Conservation (phyloP, 1,139 yeast species). For the Blastobotrys serpentis region DNA sequence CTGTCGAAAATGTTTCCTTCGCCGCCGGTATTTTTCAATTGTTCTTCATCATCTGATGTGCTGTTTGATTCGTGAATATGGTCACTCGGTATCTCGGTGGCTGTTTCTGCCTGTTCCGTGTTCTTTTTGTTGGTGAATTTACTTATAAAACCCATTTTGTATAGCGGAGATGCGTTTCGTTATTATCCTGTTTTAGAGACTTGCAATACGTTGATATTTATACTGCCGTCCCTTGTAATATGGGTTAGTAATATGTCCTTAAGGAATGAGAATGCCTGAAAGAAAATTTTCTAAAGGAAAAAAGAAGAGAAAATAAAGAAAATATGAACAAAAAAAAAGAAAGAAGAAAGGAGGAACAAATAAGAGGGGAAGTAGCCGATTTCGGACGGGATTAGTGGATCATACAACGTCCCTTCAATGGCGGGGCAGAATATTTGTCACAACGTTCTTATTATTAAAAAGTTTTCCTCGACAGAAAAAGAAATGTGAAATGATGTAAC, state of each 20-base stretch:
- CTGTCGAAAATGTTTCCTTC: slow-evolving; percentile 4
- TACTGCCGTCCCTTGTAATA: too few species aligned
- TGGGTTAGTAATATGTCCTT: too few species aligned
- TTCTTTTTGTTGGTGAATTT: neutral
- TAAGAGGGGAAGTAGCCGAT: neutral
- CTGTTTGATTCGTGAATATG: neutral
- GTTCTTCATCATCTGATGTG: neutral
- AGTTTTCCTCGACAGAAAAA: neutral
- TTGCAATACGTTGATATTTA: too few species aligned
- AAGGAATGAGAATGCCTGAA: too few species aligned
- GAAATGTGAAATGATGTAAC: neutral
- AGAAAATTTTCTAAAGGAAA: neutral
- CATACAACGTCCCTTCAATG: neutral
- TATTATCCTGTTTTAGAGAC: too few species aligned
- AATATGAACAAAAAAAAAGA: too few species aligned
- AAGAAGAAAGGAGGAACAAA: neutral
- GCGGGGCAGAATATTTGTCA: neutral
- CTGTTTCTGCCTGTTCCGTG: neutral
- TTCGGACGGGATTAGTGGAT: neutral
- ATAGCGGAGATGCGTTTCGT: too few species aligned
- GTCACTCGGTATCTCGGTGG: too few species aligned
- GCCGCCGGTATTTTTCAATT: neutral
- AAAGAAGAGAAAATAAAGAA: neutral
- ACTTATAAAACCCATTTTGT: neutral
- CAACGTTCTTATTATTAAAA: neutral